Evolutionary conservation across 2,329 filamentous ascomycete species (phyloP), one percentile per base, ranked within the genome.

Genomic region (Massarina eburnea): DNA sequence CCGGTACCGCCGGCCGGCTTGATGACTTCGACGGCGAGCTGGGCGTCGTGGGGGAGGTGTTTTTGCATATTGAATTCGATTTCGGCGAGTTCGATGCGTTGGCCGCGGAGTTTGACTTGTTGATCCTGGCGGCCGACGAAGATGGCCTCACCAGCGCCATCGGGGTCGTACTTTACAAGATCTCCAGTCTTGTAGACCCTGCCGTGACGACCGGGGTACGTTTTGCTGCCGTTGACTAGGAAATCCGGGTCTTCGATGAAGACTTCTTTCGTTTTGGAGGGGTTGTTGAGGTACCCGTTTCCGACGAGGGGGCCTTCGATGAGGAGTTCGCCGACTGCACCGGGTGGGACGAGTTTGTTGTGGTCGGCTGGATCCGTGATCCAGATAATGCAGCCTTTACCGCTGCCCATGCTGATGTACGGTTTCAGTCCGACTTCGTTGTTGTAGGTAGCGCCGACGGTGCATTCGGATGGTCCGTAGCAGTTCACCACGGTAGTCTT

Each of bases 221-320:
- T 9, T 71, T 76, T 40, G 84, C 73, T 66, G 84, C 87, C 41
- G 86, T 43, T 84, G 73, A 54, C 52, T 81, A 84, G 20, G 61
- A 84, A 86, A 34, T 72, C 61, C 0, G 78, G 73, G 20, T 84
- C 83, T 1, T 84, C 68, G 12, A 71, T 67, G 46, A 70, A 72
- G 0, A 68, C 64, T 20, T 68, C 65, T 2, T 61, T 60, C 2
- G 68, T 71, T 41, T 70, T 71, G 4, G 55, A 52, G 2, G 62
- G 61, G 41, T 71, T 68, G 39, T 68, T 64, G 17, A 71, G 42
- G 21, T 71, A 71, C 4, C 67, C 67, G 32, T 66, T 62, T 1
- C 70, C 72, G 8, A 76, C 66, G 22, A 71, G 80, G 0, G 79
- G 78, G 0, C 81, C 81, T 54, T 84, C 81, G 26, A 86, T 77